Base-by-base conservation (phyloP, 345 rosid genomes). In the Eucalyptus pauciflora region DNA sequence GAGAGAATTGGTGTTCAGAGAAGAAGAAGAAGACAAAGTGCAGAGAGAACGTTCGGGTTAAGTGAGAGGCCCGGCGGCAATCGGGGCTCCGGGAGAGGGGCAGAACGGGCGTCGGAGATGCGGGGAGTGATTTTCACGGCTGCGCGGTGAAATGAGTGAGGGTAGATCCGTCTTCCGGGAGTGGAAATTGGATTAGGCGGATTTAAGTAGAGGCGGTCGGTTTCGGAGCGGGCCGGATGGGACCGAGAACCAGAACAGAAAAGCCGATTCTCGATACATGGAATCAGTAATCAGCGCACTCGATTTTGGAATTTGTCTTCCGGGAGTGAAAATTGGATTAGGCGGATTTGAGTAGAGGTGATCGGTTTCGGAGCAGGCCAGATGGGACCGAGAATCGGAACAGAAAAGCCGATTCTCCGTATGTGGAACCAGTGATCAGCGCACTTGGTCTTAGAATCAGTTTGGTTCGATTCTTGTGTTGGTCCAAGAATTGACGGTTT, bases 401-500 rank as follows among this genome's bases (percentile, higher is more conserved):
- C 5, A 3, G 13, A 49, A 49, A 11, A 11, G 50, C 5, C 4
- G 5, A 1, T 13, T 49, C 14, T 13, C 14, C 1, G 4, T 49
- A 11, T 12, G 1, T 49, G 15, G 50, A 49, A 49, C 7, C 3
- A 2, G 9, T 51, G 3, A 51, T 18, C 56, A 0, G 1, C 4
- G 3, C 56, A 51, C 22, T 51, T 2, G 22, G 1, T 51, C 2
- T 10, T 20, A 13, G 3, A 54, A 22, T 4, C 25, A 54, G 4
- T 20, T 54, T 18, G 25, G 6, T 54, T 7, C 4, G 10, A 3
- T 50, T 50, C 6, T 2, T 5, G 17, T 1, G 52, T 4, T 4
- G 52, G 2, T 50, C 18, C 0, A 15, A 16, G 11, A 50, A 14
- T 2, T 50, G 17, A 1, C 0, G 52, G 4, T 52, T 1, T 52